A percentile compares a stretch with the other conserved stretches of the same genome.
Conservation (phyloP, 495 filamentous ascomycete species). For the Aspergillus carlsbadensis region DNA sequence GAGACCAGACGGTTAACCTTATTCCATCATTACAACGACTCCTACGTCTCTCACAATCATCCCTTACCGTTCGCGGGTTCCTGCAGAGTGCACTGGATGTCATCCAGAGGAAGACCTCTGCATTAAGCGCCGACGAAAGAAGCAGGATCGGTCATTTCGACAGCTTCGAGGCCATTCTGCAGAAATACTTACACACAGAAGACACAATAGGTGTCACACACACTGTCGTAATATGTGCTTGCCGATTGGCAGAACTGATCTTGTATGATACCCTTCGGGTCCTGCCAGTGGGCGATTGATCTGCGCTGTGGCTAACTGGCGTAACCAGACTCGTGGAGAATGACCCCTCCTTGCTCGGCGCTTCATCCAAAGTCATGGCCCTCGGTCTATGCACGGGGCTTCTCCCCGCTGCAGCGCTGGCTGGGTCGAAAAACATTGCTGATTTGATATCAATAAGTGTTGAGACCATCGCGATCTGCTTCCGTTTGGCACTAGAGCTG, state of each 20-base stretch:
- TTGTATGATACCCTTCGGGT: not conserved
- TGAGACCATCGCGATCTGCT: not conserved
- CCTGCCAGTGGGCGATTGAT: not conserved
- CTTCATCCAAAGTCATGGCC: not conserved
- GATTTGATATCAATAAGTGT: not conserved
- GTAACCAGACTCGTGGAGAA: not conserved
- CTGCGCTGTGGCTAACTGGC: not conserved
- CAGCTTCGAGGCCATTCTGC: not conserved
- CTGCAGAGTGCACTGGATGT: not conserved
- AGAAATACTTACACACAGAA: not conserved
- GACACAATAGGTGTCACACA: not conserved
- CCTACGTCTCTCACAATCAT: not conserved
- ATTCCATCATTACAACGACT: not conserved
- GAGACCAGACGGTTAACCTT: not conserved
- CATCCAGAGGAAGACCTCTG: not conserved
- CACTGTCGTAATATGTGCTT: not conserved
- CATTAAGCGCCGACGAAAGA: not conserved
- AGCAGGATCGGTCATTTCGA: not conserved
- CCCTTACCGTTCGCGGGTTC: not conserved
- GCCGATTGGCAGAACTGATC: not conserved
- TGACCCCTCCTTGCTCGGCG: not conserved
- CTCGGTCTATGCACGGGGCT: not conserved
- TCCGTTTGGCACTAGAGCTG: not conserved
- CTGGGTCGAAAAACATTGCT: not conserved
- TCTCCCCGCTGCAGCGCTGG: not conserved